phyloP scores from a whole-genome alignment of 805 yeast genomes.

The Sungouiozyma intestinalis region DNA sequence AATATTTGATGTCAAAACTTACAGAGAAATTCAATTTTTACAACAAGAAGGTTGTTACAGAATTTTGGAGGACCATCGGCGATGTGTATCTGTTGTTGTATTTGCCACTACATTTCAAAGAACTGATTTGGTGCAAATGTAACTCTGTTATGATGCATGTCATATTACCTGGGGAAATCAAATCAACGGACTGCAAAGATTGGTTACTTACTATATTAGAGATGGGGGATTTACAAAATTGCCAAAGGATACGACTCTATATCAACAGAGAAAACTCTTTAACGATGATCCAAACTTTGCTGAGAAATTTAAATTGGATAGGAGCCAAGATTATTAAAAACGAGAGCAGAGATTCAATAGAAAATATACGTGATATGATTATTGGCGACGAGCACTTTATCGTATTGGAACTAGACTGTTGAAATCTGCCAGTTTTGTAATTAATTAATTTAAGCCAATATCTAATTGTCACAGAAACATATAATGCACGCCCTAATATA shows the following conservation, averaged over 20 bases:
- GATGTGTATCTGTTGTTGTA: conserved; percentile 16
- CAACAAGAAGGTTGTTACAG: not conserved
- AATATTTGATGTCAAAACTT: conserved; percentile 1
- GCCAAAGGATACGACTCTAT: conserved; percentile 14
- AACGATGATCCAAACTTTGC: conserved; percentile 12
- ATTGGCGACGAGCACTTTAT: conserved; percentile 22
- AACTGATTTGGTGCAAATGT: conserved; percentile 19
- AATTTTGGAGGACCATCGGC: conserved; percentile 20
- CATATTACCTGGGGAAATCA: conserved; percentile 7
- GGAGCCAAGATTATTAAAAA: conserved; percentile 24
- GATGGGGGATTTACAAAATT: conserved; percentile 12
- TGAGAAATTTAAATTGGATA: conserved; percentile 26
- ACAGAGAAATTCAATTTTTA: not conserved
- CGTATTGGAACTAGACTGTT: conserved; percentile 25
- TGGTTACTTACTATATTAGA: conserved; percentile 23
- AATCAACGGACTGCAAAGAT: conserved; percentile 8
- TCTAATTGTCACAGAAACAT: no score
- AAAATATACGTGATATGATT: conserved; percentile 8
- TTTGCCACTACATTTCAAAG: conserved; percentile 17
- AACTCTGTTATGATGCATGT: conserved; percentile 15
- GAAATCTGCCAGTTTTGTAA: conserved; percentile 1
- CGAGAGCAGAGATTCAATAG: conserved; percentile 13
- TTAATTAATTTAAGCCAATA: no score
- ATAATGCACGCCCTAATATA: no score
- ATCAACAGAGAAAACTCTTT: conserved; percentile 14